Percentiles rank a stretch among this genome's conserved stretches.
These are phyloP conservation scores for Penicillium sp. DNA, from an alignment of 2,329 filamentous ascomycete species.

Conservation along the genomic window DNA sequence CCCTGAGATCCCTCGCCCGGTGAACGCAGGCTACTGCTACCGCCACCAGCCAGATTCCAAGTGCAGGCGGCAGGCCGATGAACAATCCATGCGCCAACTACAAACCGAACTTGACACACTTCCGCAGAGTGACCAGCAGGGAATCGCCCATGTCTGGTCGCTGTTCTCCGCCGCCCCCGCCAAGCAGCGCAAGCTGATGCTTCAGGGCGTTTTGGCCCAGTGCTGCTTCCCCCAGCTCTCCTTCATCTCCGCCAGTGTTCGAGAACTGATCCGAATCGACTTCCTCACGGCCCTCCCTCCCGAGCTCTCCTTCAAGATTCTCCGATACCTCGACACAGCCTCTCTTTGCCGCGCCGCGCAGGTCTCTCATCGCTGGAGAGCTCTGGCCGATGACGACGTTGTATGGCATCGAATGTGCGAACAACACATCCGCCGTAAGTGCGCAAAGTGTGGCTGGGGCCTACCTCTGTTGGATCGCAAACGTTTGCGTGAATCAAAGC, in stretches of 20 bases:
- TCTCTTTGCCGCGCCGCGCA: constrained; percentile 95
- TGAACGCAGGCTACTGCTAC: constrained; percentile 91
- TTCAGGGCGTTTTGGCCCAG: constrained; percentile 92
- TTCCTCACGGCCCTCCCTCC: constrained; percentile 84
- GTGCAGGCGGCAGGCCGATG: constrained; percentile 87
- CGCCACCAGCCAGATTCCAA: constrained; percentile 91
- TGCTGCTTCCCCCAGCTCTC: constrained; percentile 98
- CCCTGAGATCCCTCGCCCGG: constrained; percentile 44
- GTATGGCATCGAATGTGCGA: constrained; percentile 99
- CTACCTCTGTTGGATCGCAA: constrained; percentile 86
- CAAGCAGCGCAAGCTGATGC: constrained; percentile 92
- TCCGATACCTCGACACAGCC: constrained; percentile 88
- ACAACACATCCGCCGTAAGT: constrained; percentile 91
- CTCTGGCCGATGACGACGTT: constrained; percentile 91
- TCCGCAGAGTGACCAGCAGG: constrained; percentile 82
- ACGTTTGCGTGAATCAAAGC: constrained; percentile 79
- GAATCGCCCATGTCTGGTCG: constrained; percentile 96
- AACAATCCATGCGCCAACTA: constrained; percentile 92
- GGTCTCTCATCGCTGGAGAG: constrained; percentile 84
- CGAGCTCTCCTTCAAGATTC: constrained; percentile 89
- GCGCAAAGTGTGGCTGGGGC: constrained; percentile 93
- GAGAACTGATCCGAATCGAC: constrained; percentile 95
- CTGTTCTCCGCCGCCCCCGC: constrained; percentile 92
- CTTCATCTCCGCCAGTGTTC: constrained; percentile 83
- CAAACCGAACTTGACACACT: constrained; percentile 85